Evolutionary conservation across 106 monocot genomes (phyloP).

Genomic region (Triglochin maritima): DNA sequence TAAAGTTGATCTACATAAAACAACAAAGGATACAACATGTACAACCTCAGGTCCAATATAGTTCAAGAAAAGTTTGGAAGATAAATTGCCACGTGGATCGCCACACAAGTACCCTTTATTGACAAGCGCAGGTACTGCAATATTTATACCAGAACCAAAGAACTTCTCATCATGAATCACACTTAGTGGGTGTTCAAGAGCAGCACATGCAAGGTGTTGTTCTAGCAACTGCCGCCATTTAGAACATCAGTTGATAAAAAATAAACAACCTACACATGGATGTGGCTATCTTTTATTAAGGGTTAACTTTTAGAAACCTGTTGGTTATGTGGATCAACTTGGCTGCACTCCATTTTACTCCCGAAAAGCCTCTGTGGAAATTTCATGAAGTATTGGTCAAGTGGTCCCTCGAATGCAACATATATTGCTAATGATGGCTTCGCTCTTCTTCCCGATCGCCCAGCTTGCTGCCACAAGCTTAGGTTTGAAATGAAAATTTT

Average conservation of each 20-base stretch:
- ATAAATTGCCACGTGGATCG: slow-evolving; percentile 20
- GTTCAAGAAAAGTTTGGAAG: slow-evolving; percentile 36
- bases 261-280: not conserved
- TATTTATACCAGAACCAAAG: slow-evolving; percentile 48
- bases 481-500: not conserved
- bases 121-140: slow-evolving; percentile 35
- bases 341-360: slow-evolving; percentile 57
- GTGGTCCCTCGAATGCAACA: slow-evolving; percentile 93
- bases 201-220: slow-evolving; percentile 88
- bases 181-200: slow-evolving; percentile 66
- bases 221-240: slow-evolving; percentile 43
- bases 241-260: too few species aligned
- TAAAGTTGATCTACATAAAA: not conserved
- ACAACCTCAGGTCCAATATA: slow-evolving; percentile 82
- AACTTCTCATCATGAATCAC: slow-evolving; percentile 61
- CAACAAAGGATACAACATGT: not conserved
- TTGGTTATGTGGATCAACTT: slow-evolving; percentile 69
- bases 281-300: not conserved
- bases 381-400: slow-evolving; percentile 98
- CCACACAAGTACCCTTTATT: slow-evolving; percentile 45
- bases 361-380: slow-evolving; percentile 68
- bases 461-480: slow-evolving; percentile 99
- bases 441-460: slow-evolving; percentile 81
- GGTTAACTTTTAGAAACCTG: slow-evolving; percentile 35
- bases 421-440: slow-evolving; percentile 72